Evolutionary conservation across 176 grass and related monocot species (phyloP).

Genomic region (Chloris gayana): DNA sequence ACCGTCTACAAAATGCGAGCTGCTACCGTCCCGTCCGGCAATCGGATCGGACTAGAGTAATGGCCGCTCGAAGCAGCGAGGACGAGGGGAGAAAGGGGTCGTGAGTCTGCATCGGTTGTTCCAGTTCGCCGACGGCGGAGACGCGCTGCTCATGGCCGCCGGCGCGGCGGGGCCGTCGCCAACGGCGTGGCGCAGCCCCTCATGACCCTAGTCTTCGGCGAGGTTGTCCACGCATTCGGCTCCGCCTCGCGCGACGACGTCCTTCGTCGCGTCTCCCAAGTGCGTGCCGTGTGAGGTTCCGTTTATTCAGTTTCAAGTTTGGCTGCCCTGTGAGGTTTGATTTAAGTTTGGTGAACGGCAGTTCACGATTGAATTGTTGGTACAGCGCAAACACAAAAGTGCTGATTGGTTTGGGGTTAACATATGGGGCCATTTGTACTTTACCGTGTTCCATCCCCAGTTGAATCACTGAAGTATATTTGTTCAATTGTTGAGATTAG

Average conservation of each 20-base stretch:
- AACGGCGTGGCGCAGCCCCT: slow-evolving; percentile 43
- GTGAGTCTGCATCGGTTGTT: slow-evolving; percentile 46
- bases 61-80: slow-evolving; percentile 6
- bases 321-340: not conserved
- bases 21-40: not conserved
- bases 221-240: slow-evolving; percentile 47
- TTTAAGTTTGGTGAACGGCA: not conserved
- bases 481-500: not conserved
- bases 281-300: not conserved
- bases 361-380: not conserved
- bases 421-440: not conserved
- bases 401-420: not conserved
- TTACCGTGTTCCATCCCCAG: not conserved
- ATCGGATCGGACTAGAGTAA: slow-evolving; percentile 13
- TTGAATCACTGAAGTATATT: not conserved
- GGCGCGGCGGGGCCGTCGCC: slow-evolving; percentile 21
- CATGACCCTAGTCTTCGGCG: slow-evolving; percentile 54
- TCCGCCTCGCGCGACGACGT: slow-evolving; percentile 15
- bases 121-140: slow-evolving; percentile 38
- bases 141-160: slow-evolving; percentile 36
- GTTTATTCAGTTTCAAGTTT: too few species aligned
- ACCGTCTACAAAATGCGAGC: slow-evolving; percentile 13
- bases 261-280: slow-evolving; percentile 44
- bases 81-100: not conserved
- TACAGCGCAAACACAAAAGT: not conserved